Conservation (phyloP, 2,329 filamentous ascomycete genomes). For the Phialophora tarda region DNA sequence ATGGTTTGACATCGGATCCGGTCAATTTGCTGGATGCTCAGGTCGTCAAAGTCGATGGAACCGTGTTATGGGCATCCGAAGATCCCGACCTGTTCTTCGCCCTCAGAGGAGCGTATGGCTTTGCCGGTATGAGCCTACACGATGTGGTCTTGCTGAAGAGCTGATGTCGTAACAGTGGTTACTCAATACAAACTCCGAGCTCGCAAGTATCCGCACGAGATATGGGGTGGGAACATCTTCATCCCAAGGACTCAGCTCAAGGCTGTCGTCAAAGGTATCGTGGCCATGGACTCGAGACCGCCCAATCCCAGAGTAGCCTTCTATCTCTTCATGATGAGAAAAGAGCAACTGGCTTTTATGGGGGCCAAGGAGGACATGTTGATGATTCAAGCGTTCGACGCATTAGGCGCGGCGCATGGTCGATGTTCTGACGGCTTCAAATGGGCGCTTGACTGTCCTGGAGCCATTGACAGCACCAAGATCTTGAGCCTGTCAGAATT, state of each 20-base stretch:
- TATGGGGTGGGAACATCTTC: conserved; percentile 16
- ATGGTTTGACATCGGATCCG: conserved; percentile 13
- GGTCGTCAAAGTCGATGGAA: conserved; percentile 17
- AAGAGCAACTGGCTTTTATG: conserved; percentile 9
- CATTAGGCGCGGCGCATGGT: conserved; percentile 6
- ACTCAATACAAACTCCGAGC: conserved; percentile 16
- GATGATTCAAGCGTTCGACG: conserved; percentile 14
- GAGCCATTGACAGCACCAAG: conserved; percentile 12
- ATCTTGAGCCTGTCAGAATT: conserved; percentile 4
- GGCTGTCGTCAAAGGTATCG: conserved; percentile 16
- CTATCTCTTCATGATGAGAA: conserved; percentile 15
- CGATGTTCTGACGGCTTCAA: conserved; percentile 13
- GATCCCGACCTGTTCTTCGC: conserved; percentile 18
- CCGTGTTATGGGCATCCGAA: conserved; percentile 14
- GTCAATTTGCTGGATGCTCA: conserved; percentile 17
- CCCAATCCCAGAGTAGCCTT: conserved; percentile 13
- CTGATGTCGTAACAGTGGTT: conserved; percentile 7
- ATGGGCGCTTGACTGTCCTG: conserved; percentile 18
- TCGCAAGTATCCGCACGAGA: conserved; percentile 3
- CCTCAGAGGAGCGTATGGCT: conserved; percentile 10
- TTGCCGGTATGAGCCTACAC: not conserved
- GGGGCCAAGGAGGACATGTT: conserved; percentile 9
- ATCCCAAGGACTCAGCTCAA: conserved; percentile 11
- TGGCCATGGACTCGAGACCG: conserved; percentile 17
- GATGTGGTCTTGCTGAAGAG: not conserved